Evolutionary conservation across 306 rosid genomes (phyloP).

Genomic region (Rosa multiflora): DNA sequence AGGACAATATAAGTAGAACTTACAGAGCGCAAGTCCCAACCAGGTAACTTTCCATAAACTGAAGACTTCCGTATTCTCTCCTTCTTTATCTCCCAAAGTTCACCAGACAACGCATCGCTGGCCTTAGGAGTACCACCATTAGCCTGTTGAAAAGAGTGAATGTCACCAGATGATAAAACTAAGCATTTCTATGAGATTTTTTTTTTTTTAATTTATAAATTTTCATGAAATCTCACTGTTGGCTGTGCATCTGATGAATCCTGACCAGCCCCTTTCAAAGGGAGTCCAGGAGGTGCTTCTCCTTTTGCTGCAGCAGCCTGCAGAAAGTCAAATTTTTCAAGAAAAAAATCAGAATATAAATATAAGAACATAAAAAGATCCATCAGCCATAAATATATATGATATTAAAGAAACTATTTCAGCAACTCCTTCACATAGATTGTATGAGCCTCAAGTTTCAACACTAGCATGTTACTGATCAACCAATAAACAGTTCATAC

Average conservation of each 20-base stretch:
- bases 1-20: constrained; percentile 31
- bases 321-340: constrained; percentile 27
- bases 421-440: background rate
- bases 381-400: background rate
- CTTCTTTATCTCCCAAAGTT: constrained; percentile 92
- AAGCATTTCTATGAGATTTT: constrained; percentile 10
- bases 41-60: constrained; percentile 60
- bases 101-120: constrained; percentile 95
- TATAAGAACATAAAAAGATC: background rate
- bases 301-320: constrained; percentile 99
- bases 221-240: constrained; percentile 39
- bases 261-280: constrained; percentile 97
- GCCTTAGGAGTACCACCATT: constrained; percentile 83
- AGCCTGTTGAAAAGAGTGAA: constrained; percentile 44
- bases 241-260: constrained; percentile 85
- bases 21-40: constrained; percentile 97
- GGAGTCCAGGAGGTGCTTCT: constrained; percentile 99
- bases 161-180: constrained; percentile 22
- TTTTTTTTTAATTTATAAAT: constrained; percentile 4
- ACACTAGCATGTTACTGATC: background rate
- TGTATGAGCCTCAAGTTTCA: background rate
- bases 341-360: background rate
- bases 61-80: constrained; percentile 88
- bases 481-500: background rate
- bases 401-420: background rate